Base-by-base conservation (phyloP, 306 rosid genomes). In the Albizia julibrissin region DNA sequence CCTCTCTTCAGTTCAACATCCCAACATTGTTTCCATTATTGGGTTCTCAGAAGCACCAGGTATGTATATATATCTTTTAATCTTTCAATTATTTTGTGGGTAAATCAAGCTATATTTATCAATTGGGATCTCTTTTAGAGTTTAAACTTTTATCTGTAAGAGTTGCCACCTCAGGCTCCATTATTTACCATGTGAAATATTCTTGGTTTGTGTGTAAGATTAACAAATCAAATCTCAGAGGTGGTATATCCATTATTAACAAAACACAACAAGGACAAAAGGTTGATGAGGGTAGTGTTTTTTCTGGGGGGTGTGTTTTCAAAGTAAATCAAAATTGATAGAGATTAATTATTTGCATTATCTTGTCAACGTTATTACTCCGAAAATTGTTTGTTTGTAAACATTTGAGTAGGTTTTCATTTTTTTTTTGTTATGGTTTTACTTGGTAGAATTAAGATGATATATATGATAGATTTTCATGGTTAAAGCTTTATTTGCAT, bases 1-100 rank as follows among this genome's bases (percentile, higher is more conserved):
- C 46, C 89, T 95, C 43, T 91, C 98, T n/a, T 71, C 78, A 34
- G 97, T 97, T 26, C 97, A 90, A n/a, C 95, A 95, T 81, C 95
- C 95, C 24, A 87, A 93, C 81, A 42, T 95, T 15, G 95, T 93
- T 5, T 88, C 97, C 3, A 91, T 95, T 14, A 39, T 86, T 39
- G 98, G 97, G 1, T 93, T 83, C 81, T 88, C 97, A 2, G 98
- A 95, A 84, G 98, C 92, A 2, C 95, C 98, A 0, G 98, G 98
- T 18, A 18, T 43, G 44, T 42, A 10, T 7, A 10, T 42, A 10
- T 42, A 10, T 42, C 14, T 43, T 8, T 43, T 10, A 24, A 24
- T 22, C 31, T 59, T 59, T 59, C 26, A 10, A 59, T 24, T 56
- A n/a, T 59, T 24, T 59, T 22, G 14, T 22, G 16, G 14, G 64